These are phyloP conservation scores for Stachybotrys chartarum DNA, from an alignment of 2,329 filamentous ascomycete species.

Conservation along the genomic window DNA sequence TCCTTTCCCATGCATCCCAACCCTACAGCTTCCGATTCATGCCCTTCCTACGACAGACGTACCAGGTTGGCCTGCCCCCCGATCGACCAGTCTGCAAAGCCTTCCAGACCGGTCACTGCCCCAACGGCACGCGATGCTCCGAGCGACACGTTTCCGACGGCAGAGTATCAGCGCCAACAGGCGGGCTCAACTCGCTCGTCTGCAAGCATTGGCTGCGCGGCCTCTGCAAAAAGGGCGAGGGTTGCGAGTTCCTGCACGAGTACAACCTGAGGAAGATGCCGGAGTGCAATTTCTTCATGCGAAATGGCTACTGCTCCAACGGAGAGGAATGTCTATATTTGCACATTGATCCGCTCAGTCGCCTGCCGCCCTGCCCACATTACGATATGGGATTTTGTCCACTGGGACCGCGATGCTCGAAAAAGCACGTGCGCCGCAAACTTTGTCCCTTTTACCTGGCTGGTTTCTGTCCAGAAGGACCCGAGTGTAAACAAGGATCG, in stretches of 20 bases:
- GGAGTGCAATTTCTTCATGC: constrained; percentile 93
- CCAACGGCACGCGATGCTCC: constrained; percentile 73
- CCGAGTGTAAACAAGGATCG: constrained; percentile 67
- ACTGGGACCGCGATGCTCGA: constrained; percentile 76
- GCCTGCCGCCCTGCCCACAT: constrained; percentile 75
- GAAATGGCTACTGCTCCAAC: constrained; percentile 91
- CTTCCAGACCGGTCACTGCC: constrained; percentile 80
- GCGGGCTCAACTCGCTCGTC: constrained; percentile 72
- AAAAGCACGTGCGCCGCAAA: constrained; percentile 78
- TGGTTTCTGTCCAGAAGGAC: constrained; percentile 85
- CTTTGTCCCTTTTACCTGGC: constrained; percentile 83
- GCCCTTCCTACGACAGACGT: constrained; percentile 75
- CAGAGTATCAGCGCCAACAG: constrained; percentile 24
- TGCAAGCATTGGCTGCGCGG: constrained; percentile 99
- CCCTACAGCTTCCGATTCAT: constrained; percentile 74
- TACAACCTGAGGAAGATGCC: constrained; percentile 98
- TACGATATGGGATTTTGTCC: constrained; percentile 95
- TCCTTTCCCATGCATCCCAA: constrained; percentile 50
- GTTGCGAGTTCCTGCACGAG: constrained; percentile 96
- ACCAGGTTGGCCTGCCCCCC: constrained; percentile 75
- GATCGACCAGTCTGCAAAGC: constrained; percentile 79
- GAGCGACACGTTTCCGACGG: constrained; percentile 63
- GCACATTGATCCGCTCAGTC: constrained; percentile 77
- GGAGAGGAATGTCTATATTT: constrained; percentile 94
- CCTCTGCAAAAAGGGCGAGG: constrained; percentile 94